Evolutionary conservation across 495 filamentous ascomycete genomes (phyloP), one percentile per base, ranked within the genome.

Genomic region (Tetracladium marchalianum): DNA sequence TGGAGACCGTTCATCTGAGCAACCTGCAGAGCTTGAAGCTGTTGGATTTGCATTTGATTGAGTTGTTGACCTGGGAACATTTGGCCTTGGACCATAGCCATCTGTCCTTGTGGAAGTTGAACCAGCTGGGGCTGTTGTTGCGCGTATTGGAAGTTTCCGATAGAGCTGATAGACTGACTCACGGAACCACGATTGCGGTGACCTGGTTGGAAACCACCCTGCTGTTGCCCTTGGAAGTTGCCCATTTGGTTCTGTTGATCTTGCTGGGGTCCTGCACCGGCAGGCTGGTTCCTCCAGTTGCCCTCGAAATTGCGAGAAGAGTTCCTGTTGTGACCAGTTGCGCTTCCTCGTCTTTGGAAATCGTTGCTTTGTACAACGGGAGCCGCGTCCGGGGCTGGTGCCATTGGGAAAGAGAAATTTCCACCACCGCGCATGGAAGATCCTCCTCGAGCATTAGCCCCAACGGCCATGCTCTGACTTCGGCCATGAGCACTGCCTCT

Each of bases 271-370:
- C 67, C 68, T 51, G 78, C 75, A 35, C 61, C 65, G 18, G 52
- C 44, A 59, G 78, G 81, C 50, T 85, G 92, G 61, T 92, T 90
- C 54, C 92, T 82, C 92, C 92, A 98, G 65, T 98, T 97, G 51
- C 88, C 79, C 51, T 98, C 93, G 64, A 97, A 98, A 60, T 97
- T 98, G 27, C 92, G 75, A 12, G 92, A 98, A 6, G 70, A 73
- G 8, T 80, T 82, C 42, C 93, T 77, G 55, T 76, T 81, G 62
- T 98, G 92, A 45, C 80, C 69, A 27, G 67, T 65, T 24, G 51
- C 41, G 51, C 82, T 81, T 45, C 77, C 76, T 46, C 87, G 82
- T 46, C 87, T 82, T 49, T 73, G 68, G 57, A 85, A 82, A 49
- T 94, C 87, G 47, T 52, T 56, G 24, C 35, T 43, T 39, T 57